phyloP scores from a whole-genome alignment of 148 eudicot genomes.

The Vaccinium darrowii region DNA sequence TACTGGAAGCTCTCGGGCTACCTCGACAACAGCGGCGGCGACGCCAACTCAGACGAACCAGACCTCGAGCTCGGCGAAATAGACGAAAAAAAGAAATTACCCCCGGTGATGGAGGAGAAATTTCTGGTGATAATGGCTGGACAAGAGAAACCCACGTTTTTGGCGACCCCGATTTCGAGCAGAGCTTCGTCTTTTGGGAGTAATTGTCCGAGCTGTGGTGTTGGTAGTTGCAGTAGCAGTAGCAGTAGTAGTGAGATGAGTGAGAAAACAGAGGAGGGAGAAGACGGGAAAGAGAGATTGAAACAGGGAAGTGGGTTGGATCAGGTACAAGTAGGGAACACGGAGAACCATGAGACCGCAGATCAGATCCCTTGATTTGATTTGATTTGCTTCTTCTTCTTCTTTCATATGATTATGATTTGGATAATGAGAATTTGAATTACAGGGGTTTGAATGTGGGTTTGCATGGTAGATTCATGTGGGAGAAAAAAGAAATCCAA shows the following conservation, averaged over 20 bases:
- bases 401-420: not conserved
- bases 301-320: conserved; percentile 3
- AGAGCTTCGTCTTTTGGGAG: conserved; percentile 36
- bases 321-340: conserved; percentile 15
- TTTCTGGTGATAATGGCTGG: conserved; percentile 73
- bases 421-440: not conserved
- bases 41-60: conserved; percentile 28
- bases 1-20: conserved; percentile 56
- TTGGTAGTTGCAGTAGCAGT: not conserved
- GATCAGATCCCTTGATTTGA: conserved; percentile 15
- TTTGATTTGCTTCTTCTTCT: not conserved
- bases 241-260: not conserved
- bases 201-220: conserved; percentile 8
- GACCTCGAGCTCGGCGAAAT: conserved; percentile 45
- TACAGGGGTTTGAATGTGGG: not conserved
- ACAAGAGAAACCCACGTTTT: conserved; percentile 53
- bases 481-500: not conserved
- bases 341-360: conserved; percentile 12
- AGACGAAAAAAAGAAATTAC: conserved; percentile 11
- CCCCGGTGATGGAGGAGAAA: conserved; percentile 35
- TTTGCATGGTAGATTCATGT: not conserved
- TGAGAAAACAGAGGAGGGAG: conserved; percentile 9
- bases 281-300: conserved; percentile 12
- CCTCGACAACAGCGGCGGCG: conserved; percentile 20
- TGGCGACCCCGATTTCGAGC: conserved; percentile 55